Evolutionary conservation across 1,284 basidiomycete species (phyloP), one percentile per base, ranked within the genome.

Genomic region (Retiboletus fuscus): DNA sequence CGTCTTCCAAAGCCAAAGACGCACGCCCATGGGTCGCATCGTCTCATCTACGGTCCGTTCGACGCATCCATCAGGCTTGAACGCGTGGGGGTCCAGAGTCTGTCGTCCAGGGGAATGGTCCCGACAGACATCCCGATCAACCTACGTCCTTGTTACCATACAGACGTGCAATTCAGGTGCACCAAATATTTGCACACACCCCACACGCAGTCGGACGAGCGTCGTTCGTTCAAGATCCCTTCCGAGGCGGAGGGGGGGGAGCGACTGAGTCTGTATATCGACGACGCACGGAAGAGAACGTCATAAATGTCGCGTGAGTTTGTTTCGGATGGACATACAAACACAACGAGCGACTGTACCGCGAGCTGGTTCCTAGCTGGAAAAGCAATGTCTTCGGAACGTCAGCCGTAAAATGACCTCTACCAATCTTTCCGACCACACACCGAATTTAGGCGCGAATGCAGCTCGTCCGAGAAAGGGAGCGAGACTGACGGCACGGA

Each of bases 201-300:
- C n/a, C n/a, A n/a, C n/a, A n/a, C n/a, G n/a, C n/a, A n/a, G n/a
- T n/a, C n/a, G n/a, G n/a, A n/a, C 65, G 94, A 85, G 74, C 97
- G 92, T 83, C 98, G 96, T 74, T 90, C 83, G 87, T 99, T 97
- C 74, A 99, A 87, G 74, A 97, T 91, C 10, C 87, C 87, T 60
- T 86, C 83, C 62, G 90, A 86, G 3, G 90, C 88, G 1, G 90
- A 85, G 3, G 91, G 86, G n/a, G 12, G 91, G 85, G 11, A 92
- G 73, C 1, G 91, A 91, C 78, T 93, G 83, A 1, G 91, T 93
- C 78, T 93, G 89, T 41, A 94, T 80, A 49, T 83, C 16, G 24
- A 46, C 16, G n/a, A 22, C 26, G 16, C 20, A 11, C 39, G 30
- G 24, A 26, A 11, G 55, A 18, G 39, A 43, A 34, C n/a, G 65